These are phyloP conservation scores for Hyaloscypha hepaticicola DNA, from an alignment of 495 filamentous ascomycete genomes.

Conservation along the genomic window DNA sequence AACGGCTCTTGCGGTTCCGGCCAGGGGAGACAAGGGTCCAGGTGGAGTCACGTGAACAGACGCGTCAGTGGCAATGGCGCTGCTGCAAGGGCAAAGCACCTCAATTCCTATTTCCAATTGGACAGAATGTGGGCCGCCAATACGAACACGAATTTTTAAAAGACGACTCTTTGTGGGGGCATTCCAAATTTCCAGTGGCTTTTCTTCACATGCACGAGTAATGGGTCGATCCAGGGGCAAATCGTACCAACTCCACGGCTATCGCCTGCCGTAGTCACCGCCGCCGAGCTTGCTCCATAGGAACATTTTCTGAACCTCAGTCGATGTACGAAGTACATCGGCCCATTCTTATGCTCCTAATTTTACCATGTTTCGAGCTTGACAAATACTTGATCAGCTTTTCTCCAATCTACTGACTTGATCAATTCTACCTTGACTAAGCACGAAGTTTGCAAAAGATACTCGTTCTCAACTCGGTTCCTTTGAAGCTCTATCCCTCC, in stretches of 20 bases:
- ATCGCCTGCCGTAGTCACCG: background rate
- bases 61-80: background rate
- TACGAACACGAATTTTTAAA: background rate
- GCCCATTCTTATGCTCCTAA: constrained; percentile 12
- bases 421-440: background rate
- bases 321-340: constrained; percentile 13
- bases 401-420: background rate
- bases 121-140: background rate
- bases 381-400: background rate
- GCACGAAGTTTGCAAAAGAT: background rate
- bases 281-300: background rate
- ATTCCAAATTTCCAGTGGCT: background rate
- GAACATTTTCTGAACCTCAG: background rate
- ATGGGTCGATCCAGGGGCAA: background rate
- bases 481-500: background rate
- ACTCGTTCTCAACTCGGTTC: background rate
- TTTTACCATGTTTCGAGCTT: constrained; percentile 10
- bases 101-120: background rate
- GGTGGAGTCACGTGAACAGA: background rate
- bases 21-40: background rate
- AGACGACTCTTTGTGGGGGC: background rate
- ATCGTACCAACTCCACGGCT: background rate
- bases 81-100: background rate
- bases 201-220: background rate
- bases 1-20: background rate